Evolutionary conservation across 1,139 yeast genomes (phyloP).

Genomic region (Diutina catenulata): DNA sequence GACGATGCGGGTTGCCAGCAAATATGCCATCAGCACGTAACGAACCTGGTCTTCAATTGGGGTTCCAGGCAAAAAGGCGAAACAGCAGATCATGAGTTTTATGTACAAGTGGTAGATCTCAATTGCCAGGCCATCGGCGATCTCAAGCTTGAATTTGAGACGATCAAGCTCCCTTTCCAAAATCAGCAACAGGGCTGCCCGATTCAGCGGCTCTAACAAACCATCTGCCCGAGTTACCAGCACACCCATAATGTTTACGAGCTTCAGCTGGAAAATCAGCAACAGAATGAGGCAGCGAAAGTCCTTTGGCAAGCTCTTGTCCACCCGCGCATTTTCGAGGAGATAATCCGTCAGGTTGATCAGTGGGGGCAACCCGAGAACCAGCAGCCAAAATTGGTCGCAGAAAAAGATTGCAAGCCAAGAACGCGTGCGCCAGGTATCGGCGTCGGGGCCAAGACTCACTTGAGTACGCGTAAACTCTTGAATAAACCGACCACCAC

Average conservation of each 20-base stretch:
- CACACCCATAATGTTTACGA: conserved; percentile 79
- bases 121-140: conserved; percentile 52
- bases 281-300: conserved; percentile 65
- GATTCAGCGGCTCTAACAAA: conserved; percentile 67
- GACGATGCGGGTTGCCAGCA: conserved; percentile 70
- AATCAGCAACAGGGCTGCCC: conserved; percentile 69
- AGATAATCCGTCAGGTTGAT: conserved; percentile 70
- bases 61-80: conserved; percentile 85
- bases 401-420: conserved; percentile 85
- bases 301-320: conserved; percentile 52
- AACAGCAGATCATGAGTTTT: conserved; percentile 73
- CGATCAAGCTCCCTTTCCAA: conserved; percentile 72
- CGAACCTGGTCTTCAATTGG: conserved; percentile 82
- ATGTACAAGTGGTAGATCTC: conserved; percentile 74
- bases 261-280: conserved; percentile 74
- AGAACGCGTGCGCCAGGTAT: conserved; percentile 86
- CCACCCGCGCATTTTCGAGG: conserved; percentile 67
- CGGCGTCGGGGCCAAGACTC: conserved; percentile 74
- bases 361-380: conserved; percentile 79
- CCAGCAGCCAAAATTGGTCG: conserved; percentile 87
- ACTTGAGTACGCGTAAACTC: conserved; percentile 90
- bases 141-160: conserved; percentile 47
- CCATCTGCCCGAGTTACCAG: conserved; percentile 89
- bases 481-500: conserved; percentile 78
- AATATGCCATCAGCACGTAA: conserved; percentile 72